Percentiles rank a stretch among this genome's conserved stretches.
Conservation (phyloP, 805 yeast genomes). For the Suhomyces sp. region DNA sequence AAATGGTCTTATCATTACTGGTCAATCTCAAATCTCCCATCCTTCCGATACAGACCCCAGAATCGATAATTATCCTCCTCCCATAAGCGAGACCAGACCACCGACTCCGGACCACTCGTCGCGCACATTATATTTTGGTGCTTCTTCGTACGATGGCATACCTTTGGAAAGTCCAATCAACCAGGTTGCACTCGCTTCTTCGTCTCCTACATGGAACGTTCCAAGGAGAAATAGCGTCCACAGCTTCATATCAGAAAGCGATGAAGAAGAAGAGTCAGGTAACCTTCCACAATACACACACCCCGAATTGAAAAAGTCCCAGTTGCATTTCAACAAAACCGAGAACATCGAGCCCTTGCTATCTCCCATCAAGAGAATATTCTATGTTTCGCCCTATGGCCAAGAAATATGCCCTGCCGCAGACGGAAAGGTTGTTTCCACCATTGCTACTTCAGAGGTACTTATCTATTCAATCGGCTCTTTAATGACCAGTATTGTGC, state of each 20-base stretch:
- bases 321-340: slow-evolving; percentile 66
- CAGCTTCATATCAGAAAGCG: slow-evolving; percentile 8
- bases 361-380: slow-evolving; percentile 69
- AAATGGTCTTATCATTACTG: slow-evolving; percentile 74
- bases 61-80: slow-evolving; percentile 17
- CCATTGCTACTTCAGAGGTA: slow-evolving; percentile 49
- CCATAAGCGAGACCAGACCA: slow-evolving; percentile 16
- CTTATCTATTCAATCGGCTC: slow-evolving; percentile 83
- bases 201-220: neutral
- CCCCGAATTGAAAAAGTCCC: slow-evolving; percentile 73
- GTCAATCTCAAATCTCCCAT: slow-evolving; percentile 92
- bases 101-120: slow-evolving; percentile 13
- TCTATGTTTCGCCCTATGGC: slow-evolving; percentile 83
- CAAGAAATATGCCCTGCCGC: slow-evolving; percentile 80
- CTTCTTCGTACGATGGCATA: slow-evolving; percentile 7
- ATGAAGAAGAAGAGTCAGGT: slow-evolving; percentile 47
- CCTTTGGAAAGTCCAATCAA: neutral
- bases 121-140: slow-evolving; percentile 2
- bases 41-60: slow-evolving; percentile 46
- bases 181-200: neutral
- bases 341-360: slow-evolving; percentile 56
- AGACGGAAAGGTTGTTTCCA: slow-evolving; percentile 55
- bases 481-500: slow-evolving; percentile 81
- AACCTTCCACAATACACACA: slow-evolving; percentile 70
- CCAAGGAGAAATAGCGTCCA: neutral